A percentile compares a stretch with the other conserved stretches of the same genome.
phyloP scores from a whole-genome alignment of 2,329 filamentous ascomycete species.

The Xylariaceae sp. region DNA sequence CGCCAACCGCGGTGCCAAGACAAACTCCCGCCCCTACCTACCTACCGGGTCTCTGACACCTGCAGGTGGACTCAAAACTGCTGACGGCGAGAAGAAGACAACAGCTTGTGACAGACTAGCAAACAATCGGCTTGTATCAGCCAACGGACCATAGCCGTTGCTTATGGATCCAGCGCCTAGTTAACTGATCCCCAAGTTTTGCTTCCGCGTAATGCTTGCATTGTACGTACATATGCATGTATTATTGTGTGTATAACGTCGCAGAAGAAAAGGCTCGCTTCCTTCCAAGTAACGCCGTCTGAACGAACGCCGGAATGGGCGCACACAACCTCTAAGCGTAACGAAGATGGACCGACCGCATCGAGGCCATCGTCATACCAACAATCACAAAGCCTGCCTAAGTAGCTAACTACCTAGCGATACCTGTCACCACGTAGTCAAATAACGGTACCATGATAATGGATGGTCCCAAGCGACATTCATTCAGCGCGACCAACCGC shows the following conservation, averaged over 20 bases:
- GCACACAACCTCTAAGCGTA: too few species aligned
- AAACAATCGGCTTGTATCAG: neutral
- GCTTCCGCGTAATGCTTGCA: neutral
- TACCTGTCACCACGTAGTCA: too few species aligned
- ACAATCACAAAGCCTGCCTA: neutral
- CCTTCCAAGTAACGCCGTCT: neutral
- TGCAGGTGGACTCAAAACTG: conserved; percentile 8
- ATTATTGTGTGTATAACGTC: neutral
- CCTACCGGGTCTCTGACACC: conserved; percentile 8
- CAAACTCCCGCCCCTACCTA: conserved; percentile 2
- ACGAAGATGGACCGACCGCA: too few species aligned
- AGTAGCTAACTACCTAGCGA: too few species aligned
- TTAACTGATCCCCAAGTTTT: neutral
- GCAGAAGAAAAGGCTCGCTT: neutral
- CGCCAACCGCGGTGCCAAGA: conserved; percentile 18
- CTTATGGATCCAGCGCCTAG: neutral
- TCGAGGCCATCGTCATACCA: too few species aligned
- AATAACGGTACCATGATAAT: too few species aligned
- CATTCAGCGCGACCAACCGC: too few species aligned
- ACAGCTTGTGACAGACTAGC: conserved; percentile 16
- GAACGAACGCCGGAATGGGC: neutral
- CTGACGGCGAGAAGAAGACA: conserved; percentile 1
- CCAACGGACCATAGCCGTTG: conserved; percentile 2
- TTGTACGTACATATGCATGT: neutral
- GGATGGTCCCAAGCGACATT: too few species aligned